Evolutionary conservation across 2,329 filamentous ascomycete species (phyloP).

Genomic region (Dactylella cylindrospora): DNA sequence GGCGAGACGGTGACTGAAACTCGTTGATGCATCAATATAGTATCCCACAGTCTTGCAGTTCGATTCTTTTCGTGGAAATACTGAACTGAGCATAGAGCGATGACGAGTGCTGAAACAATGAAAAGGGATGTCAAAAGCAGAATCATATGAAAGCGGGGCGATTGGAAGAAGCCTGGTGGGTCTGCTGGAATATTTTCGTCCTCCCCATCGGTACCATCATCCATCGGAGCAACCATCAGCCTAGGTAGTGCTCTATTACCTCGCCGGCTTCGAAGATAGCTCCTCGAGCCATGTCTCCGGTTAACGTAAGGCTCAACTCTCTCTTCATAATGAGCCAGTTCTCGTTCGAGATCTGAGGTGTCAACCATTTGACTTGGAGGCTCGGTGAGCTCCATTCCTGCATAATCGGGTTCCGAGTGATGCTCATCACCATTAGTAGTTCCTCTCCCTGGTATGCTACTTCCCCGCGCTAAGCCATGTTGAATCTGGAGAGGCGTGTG

Average conservation of each 20-base stretch:
- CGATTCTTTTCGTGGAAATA: constrained; percentile 13
- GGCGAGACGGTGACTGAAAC: too few relatives aligned
- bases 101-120: not conserved
- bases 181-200: not conserved
- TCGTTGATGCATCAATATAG: constrained; percentile 6
- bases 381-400: not conserved
- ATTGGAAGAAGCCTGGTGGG: not conserved
- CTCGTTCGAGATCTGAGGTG: constrained; percentile 19
- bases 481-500: too few relatives aligned
- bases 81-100: not conserved
- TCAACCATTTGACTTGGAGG: constrained; percentile 6
- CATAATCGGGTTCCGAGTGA: not conserved
- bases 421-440: not conserved
- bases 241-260: not conserved
- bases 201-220: not conserved
- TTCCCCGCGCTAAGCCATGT: too few relatives aligned
- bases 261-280: not conserved
- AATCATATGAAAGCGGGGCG: not conserved
- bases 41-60: constrained; percentile 9
- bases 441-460: too few relatives aligned
- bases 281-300: constrained; percentile 4
- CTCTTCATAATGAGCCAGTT: constrained; percentile 1
- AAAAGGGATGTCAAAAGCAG: not conserved
- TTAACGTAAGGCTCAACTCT: constrained; percentile 4
- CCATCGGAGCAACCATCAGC: not conserved